Percentiles rank a stretch among this genome's conserved stretches.
Conservation (phyloP, 805 yeast genomes). For the Cyberlindnera suaveolens region DNA sequence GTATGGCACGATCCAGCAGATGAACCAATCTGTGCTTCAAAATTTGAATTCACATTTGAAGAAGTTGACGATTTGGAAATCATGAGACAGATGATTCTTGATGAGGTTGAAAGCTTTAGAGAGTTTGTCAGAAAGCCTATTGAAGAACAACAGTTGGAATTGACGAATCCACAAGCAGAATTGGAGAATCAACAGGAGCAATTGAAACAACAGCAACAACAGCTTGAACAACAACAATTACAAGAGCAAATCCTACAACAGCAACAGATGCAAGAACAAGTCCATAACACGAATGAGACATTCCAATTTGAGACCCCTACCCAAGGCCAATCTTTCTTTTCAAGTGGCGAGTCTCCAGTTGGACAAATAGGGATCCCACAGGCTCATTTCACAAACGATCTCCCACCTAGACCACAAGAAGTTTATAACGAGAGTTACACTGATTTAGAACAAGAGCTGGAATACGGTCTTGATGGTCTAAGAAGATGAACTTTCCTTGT, state of each 20-base stretch:
- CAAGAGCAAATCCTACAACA: slow-evolving; percentile 15
- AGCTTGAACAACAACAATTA: slow-evolving; percentile 7
- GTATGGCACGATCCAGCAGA: slow-evolving; percentile 93
- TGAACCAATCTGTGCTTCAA: slow-evolving; percentile 75
- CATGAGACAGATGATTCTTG: slow-evolving; percentile 70
- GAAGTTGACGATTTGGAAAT: slow-evolving; percentile 69
- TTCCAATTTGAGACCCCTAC: slow-evolving; percentile 9
- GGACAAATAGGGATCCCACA: slow-evolving; percentile 44
- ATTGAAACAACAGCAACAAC: slow-evolving; percentile 8
- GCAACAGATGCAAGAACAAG: slow-evolving; percentile 7
- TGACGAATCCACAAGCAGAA: slow-evolving; percentile 26
- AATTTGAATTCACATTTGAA: slow-evolving; percentile 82
- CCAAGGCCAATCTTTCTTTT: slow-evolving; percentile 10
- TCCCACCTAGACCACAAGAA: slow-evolving; percentile 62
- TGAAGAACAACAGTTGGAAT: slow-evolving; percentile 41
- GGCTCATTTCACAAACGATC: slow-evolving; percentile 36
- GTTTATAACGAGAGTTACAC: slow-evolving; percentile 17
- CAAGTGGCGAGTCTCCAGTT: slow-evolving; percentile 24
- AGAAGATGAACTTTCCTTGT: not conserved
- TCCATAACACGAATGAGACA: slow-evolving; percentile 1
- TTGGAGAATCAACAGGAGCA: slow-evolving; percentile 18
- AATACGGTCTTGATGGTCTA: slow-evolving; percentile 52
- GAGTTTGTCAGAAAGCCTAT: slow-evolving; percentile 76
- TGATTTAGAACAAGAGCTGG: slow-evolving; percentile 60
- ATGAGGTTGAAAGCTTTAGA: slow-evolving; percentile 75